Evolutionary conservation across 345 rosid species (phyloP), one percentile per base, ranked within the genome.

Genomic region (Gossypium turneri): DNA sequence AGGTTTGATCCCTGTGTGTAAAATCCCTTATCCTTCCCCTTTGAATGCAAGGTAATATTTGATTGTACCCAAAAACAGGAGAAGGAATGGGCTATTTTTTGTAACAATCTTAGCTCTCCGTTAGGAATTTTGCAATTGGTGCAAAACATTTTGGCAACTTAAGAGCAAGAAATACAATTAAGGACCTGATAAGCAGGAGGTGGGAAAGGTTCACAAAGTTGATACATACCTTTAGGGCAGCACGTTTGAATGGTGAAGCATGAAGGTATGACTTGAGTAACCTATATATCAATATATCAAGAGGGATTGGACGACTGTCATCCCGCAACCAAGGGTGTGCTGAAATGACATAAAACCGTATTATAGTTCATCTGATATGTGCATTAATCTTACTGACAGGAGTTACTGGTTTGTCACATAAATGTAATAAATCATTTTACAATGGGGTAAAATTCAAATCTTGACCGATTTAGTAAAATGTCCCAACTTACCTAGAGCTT

Each of bases 301-400:
- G 75, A 69, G 94, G 91, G 43, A 87, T 77, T 41, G 82, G 80
- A 47, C 80, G 83, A 72, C 55, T 84, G 70, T 84, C 91, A 78
- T 85, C 83, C 4, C 78, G 82, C 83, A 92, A 80, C 97, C 97
- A 91, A 7, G 94, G 91, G 74, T 91, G 97, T 70, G 84, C 97
- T 92, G 85, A 74, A 78, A 78, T 74, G 58, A 75, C 38, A 48
- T 16, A 75, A 47, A 52, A 9, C 17, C 27, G 60, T 9, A 13
- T 12, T 47, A 67, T 38, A 67, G 13, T 48, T 48, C 57, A 67
- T 24, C 57, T 22, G 12, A 47, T 13, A 1, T 24, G 50, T 34
- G 63, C 38, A 47, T 47, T 20, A 71, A 55, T 20, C 63, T 19
- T 55, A 71, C 34, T 29, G n/a, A 6, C 34, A 70, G 12, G 34